Percentiles rank a stretch among this genome's conserved stretches.
Evolutionary conservation across 2,329 filamentous ascomycete genomes (phyloP).

Genomic region (Colletotrichum spaethianum): DNA sequence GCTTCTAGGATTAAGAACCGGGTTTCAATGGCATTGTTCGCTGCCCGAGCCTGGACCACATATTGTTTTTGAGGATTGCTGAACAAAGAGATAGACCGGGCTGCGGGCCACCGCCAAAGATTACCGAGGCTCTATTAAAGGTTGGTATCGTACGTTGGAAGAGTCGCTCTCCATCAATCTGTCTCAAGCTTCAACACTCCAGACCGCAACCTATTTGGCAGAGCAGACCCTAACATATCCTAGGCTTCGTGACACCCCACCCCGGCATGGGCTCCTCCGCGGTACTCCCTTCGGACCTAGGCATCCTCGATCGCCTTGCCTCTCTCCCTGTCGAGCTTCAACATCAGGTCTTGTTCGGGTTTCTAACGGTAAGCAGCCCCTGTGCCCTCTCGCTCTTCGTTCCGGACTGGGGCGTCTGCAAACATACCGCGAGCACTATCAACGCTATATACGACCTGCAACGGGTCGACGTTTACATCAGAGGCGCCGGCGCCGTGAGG

Average conservation of each 20-base stretch:
- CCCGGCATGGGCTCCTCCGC: neutral
- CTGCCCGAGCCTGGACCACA: neutral
- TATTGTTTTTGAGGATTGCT: neutral
- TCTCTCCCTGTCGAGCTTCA: slow-evolving; percentile 33
- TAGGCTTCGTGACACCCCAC: too few species aligned
- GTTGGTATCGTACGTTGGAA: too few species aligned
- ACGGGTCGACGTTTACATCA: slow-evolving; percentile 34
- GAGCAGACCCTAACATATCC: neutral
- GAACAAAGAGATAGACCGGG: slow-evolving; percentile 14
- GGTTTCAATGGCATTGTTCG: slow-evolving; percentile 23
- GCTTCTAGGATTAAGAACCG: neutral
- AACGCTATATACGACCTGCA: slow-evolving; percentile 30
- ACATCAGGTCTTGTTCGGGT: slow-evolving; percentile 19
- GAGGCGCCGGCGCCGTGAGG: neutral
- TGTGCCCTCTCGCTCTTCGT: slow-evolving; percentile 34
- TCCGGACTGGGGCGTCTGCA: slow-evolving; percentile 36
- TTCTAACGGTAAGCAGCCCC: slow-evolving; percentile 15
- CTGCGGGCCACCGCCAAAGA: neutral
- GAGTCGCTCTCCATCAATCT: neutral
- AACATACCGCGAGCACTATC: slow-evolving; percentile 16
- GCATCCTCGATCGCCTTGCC: slow-evolving; percentile 19
- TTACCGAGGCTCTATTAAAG: slow-evolving; percentile 1
- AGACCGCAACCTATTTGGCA: neutral
- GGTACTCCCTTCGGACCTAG: neutral
- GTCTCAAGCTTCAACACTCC: too few species aligned